Base-by-base conservation (phyloP, 1,139 yeast species). In the Candida pseudocylindracea region DNA sequence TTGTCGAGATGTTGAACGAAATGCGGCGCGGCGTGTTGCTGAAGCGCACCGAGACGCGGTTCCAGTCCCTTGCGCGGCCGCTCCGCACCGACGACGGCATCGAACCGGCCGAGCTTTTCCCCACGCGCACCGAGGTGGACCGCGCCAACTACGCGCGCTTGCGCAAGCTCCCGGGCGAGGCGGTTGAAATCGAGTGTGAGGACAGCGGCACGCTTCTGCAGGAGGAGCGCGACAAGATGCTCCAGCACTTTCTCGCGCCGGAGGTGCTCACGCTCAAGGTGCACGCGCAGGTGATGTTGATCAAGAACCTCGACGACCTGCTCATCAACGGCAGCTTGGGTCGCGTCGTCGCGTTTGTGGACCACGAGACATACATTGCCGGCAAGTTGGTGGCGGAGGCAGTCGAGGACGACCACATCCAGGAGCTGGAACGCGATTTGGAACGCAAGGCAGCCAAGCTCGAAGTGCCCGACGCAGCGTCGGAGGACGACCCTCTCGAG, bases 51-150 rank as follows among this genome's bases (percentile, higher is more conserved):
- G 53, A 57, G 2, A 36, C 38, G 1, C 55, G 61, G 35, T 70
- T 81, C 40, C 42, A 48, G 28, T 44, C 48, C 2, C 55, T 81
- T 24, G 55, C 60, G 13, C 57, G 88, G 39, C 53, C 55, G 2
- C 67, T 79, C 2, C 39, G 38, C 1, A 80, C 76, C 43, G 53
- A 55, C 1, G 93, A 80, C 50, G 88, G 85, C 0, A 67, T 81
- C 20, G 71, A 61, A 39, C 93, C 94, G 6, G 78, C 93, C 0
- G 91, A 75, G 45, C 53, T 80, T 30, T 81, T 63, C 45, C 78
- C 93, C 0, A 70, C 80, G 0, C 60, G 91, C 41, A 52, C 58
- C 28, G 91, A 80, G 44, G 95, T 83, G 2, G 75, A 72, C 32
- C 38, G 49, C 15, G 81, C 93, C 1, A 83, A 83, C 44, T 48